A percentile compares a stretch with the other conserved stretches of the same genome.
Evolutionary conservation across 495 filamentous ascomycete genomes (phyloP).

Genomic region (Letharia lupina): DNA sequence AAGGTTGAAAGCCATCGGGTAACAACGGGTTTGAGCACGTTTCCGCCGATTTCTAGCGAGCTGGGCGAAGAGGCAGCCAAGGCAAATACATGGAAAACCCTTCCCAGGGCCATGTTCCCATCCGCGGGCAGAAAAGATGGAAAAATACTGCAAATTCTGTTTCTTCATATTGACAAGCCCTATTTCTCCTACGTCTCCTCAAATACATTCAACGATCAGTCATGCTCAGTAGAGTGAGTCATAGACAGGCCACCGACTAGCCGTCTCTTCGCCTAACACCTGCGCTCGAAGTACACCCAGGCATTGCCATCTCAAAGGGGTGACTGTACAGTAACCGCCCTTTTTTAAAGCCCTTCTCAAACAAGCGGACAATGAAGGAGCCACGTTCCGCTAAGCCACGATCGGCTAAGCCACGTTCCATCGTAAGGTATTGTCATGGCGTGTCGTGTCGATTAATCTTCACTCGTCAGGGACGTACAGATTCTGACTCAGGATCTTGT

Average conservation of each 20-base stretch:
- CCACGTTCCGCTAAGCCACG: background rate
- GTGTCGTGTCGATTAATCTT: background rate
- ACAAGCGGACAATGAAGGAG: background rate
- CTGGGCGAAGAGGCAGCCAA: no score
- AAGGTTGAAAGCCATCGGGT: no score
- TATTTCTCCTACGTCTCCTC: background rate
- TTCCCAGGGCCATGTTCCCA: no score
- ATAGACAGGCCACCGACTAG: background rate
- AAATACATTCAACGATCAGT: background rate
- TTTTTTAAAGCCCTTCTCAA: background rate
- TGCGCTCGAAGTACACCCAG: background rate
- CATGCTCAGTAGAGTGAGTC: background rate
- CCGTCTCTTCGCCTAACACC: background rate
- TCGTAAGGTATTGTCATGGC: background rate
- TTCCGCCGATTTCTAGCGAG: no score
- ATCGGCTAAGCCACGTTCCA: background rate
- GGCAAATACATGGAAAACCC: no score
- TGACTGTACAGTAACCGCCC: background rate
- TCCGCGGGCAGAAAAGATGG: no score
- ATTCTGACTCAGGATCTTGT: conserved; percentile 65
- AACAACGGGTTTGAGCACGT: no score
- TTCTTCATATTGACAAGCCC: background rate
- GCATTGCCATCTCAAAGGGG: background rate
- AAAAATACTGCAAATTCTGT: no score
- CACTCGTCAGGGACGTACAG: conserved; percentile 58